Percentiles rank a stretch among this genome's conserved stretches.
Conservation (phyloP, 1,284 basidiomycete species). For the Amylostereum areolatum region DNA sequence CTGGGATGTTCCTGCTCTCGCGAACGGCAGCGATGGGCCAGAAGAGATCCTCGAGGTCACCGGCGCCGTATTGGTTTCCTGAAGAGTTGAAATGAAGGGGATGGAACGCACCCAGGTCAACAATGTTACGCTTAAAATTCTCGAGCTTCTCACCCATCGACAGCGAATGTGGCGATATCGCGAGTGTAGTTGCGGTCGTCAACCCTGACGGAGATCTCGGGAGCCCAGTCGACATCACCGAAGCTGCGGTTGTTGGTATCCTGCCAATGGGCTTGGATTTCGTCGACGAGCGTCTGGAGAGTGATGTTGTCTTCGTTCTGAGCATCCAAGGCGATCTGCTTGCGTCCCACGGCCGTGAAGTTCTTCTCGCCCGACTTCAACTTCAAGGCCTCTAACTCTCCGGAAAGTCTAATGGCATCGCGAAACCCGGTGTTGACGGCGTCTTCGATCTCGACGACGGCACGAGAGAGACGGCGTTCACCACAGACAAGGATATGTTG, state of each 20-base stretch:
- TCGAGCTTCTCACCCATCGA: conserved; percentile 14
- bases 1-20: conserved; percentile 16
- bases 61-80: conserved; percentile 17
- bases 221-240: conserved; percentile 25
- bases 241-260: conserved; percentile 17
- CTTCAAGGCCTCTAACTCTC: conserved; percentile 8
- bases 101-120: conserved; percentile 15
- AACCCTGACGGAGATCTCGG: conserved; percentile 20
- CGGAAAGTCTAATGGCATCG: conserved; percentile 4
- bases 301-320: conserved; percentile 14
- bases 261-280: conserved; percentile 15
- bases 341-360: conserved; percentile 5
- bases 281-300: conserved; percentile 17
- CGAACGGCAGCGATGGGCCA: conserved; percentile 17
- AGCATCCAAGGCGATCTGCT: conserved; percentile 10
- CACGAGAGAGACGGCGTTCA: conserved; percentile 14
- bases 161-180: conserved; percentile 17
- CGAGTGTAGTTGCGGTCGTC: conserved; percentile 21
- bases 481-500: conserved; percentile 22
- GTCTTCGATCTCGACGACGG: conserved; percentile 13
- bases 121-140: conserved; percentile 18
- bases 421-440: conserved; percentile 8
- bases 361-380: conserved; percentile 3
- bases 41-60: conserved; percentile 20
- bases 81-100: conserved; percentile 15